Evolutionary conservation across 257 asterid genomes (phyloP).

Genomic region (Solanum rostratum): DNA sequence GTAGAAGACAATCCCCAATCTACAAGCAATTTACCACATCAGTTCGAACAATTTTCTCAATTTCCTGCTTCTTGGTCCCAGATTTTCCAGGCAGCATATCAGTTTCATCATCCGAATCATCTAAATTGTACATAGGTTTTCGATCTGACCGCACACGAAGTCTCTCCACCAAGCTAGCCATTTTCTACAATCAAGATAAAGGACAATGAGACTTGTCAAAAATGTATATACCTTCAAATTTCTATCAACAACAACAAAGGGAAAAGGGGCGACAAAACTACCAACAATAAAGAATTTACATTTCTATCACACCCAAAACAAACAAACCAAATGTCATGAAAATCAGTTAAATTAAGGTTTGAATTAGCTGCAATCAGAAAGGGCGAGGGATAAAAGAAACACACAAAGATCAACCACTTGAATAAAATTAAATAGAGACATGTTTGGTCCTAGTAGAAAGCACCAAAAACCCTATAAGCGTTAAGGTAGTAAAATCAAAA

Average conservation of each 20-base stretch:
- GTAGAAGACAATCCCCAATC: neutral
- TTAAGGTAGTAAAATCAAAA: neutral
- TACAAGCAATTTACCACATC: conserved; percentile 25
- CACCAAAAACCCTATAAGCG: neutral
- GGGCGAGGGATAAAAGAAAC: no score
- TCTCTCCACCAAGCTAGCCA: conserved; percentile 59
- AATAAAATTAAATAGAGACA: neutral
- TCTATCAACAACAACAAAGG: neutral
- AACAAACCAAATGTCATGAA: neutral
- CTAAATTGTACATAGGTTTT: conserved; percentile 65
- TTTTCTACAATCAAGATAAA: neutral
- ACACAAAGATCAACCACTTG: neutral
- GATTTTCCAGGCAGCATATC: conserved; percentile 16
- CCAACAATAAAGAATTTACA: neutral
- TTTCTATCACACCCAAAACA: neutral
- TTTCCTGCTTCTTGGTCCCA: conserved; percentile 16
- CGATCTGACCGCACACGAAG: conserved; percentile 73
- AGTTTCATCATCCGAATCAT: conserved; percentile 86
- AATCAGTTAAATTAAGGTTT: neutral
- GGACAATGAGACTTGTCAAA: neutral
- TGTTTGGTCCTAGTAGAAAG: neutral
- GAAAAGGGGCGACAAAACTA: neutral
- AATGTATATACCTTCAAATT: neutral
- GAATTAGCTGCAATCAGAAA: no score
- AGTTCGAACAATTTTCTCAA: conserved; percentile 22